A percentile compares a stretch with the other conserved stretches of the same genome.
Conservation (phyloP, 352 stramenopile species). For the Plasmopara halstedii region DNA sequence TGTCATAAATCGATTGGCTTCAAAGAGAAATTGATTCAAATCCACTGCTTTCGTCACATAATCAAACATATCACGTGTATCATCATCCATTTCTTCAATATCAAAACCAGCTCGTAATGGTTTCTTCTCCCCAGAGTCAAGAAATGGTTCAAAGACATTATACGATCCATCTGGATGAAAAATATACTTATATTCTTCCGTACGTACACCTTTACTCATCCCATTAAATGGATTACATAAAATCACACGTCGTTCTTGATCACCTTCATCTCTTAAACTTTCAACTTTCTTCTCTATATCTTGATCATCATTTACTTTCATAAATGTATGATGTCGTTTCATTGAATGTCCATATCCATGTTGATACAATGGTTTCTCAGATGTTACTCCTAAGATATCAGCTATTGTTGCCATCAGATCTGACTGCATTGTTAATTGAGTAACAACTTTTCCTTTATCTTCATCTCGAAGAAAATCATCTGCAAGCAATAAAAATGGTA, state of each 20-base stretch:
- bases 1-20: constrained; percentile 56
- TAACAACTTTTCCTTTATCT: constrained; percentile 38
- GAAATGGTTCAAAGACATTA: constrained; percentile 50
- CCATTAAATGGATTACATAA: constrained; percentile 70
- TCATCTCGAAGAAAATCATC: constrained; percentile 47
- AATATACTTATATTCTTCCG: constrained; percentile 65
- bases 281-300: constrained; percentile 5
- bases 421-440: constrained; percentile 61
- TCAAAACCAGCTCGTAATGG: constrained; percentile 54
- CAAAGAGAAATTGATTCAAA: constrained; percentile 65
- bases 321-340: constrained; percentile 33
- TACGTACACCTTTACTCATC: constrained; percentile 55
- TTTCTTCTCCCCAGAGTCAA: constrained; percentile 44
- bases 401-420: constrained; percentile 69
- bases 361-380: constrained; percentile 44
- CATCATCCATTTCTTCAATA: constrained; percentile 46
- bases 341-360: constrained; percentile 68
- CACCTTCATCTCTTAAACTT: constrained; percentile 12
- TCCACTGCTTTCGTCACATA: constrained; percentile 50
- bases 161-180: constrained; percentile 56
- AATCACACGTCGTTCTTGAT: constrained; percentile 37
- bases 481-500: constrained; percentile 59
- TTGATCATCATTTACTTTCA: constrained; percentile 12
- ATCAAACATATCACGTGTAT: constrained; percentile 36
- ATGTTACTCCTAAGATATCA: constrained; percentile 46